Evolutionary conservation across 208 protist genomes (phyloP), one percentile per base, ranked within the genome.

Genomic region (Trypanosoma boissoni): DNA sequence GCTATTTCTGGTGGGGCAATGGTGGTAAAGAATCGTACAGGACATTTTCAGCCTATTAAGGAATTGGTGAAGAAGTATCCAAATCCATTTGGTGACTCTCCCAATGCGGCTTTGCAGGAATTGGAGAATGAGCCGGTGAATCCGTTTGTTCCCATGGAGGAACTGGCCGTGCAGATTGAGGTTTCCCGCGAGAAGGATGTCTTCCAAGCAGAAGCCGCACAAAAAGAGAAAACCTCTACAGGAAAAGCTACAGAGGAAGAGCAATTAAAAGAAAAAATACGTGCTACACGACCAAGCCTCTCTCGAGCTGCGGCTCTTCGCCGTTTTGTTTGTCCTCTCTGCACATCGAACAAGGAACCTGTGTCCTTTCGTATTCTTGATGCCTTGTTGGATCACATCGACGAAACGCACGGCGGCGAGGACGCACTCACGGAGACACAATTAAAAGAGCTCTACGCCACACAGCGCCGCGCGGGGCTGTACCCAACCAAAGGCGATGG

Each of bases 81-180:
- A 5, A 94, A 94, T 62, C 87, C 87, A 1, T 94, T 94, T 51
- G 87, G 87, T 9, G 74, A 86, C 50, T 84, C 78, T 8, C 64
- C 76, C 5, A 86, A 87, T 61, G 78, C 69, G 31, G 66, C 67
- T 5, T 36, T 82, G 56, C 56, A 73, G 69, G 78, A 91, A 67
- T 56, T 76, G 29, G 76, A 81, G 56, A 75, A 78, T 60, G 87
- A 91, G 68, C 83, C 87, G 16, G 46, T 91, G 3, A 94, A 94
- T 60, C 87, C 87, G 1, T 94, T 94, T 54, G 37, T 84, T 10
- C 58, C 72, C 20, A 42, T 80, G 26, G 80, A 93, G 43, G 69
- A 71, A 5, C 42, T 74, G 52, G 71, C 28, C 20, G 44, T 26
- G 12, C 48, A 57, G 51, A 32, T 54, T 27, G 31, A 36, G 36